phyloP scores from a whole-genome alignment of 2,329 filamentous ascomycete genomes.

The Epichloe gansuensis region DNA sequence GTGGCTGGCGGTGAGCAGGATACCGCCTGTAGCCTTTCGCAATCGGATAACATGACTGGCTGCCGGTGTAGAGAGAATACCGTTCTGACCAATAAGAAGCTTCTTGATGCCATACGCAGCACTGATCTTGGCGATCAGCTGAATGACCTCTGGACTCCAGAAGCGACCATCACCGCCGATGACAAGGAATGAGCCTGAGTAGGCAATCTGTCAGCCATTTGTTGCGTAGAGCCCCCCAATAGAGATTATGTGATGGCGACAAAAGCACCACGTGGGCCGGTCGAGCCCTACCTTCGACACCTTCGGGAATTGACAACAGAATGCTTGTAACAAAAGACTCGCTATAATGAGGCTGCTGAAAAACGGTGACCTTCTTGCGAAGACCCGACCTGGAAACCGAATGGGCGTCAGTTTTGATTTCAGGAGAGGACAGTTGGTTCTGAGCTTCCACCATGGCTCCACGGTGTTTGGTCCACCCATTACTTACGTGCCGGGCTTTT shows the following conservation, averaged over 20 bases:
- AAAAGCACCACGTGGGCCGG: neutral
- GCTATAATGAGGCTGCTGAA: conserved; percentile 90
- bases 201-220: neutral
- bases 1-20: conserved; percentile 92
- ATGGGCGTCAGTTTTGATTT: neutral
- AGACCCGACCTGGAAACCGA: conserved; percentile 64
- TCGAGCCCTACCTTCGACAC: conserved; percentile 51
- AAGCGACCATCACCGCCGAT: conserved; percentile 95
- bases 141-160: conserved; percentile 94
- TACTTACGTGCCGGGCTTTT: conserved; percentile 98
- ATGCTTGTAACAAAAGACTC: conserved; percentile 93
- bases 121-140: conserved; percentile 94
- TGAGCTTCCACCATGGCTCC: neutral
- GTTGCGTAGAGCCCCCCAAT: neutral
- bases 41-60: conserved; percentile 94
- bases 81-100: conserved; percentile 88
- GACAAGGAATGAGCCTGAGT: conserved; percentile 65
- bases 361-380: conserved; percentile 97
- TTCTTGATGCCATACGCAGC: conserved; percentile 98
- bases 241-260: neutral
- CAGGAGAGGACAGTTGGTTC: no score
- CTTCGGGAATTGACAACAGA: conserved; percentile 91
- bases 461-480: conserved; percentile 2
- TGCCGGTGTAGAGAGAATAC: conserved; percentile 91
- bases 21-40: conserved; percentile 88